phyloP scores from a whole-genome alignment of 148 eudicot species.

The Vaccinium myrtillus region DNA sequence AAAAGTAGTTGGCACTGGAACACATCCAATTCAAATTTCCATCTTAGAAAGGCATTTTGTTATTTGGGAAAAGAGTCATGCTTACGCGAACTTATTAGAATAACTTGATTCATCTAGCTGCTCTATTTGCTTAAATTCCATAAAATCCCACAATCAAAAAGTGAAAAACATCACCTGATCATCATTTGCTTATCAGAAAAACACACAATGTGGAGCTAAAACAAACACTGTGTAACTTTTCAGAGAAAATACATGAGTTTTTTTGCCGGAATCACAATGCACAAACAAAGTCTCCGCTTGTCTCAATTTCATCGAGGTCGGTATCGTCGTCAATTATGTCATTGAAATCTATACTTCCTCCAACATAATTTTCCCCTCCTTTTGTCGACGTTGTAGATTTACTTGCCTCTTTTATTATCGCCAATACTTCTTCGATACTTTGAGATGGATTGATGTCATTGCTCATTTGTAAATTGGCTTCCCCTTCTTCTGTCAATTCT shows the following conservation, averaged over 20 bases:
- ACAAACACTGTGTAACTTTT: not conserved
- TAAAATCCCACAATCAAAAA: not conserved
- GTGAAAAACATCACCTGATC: not conserved
- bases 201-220: not conserved
- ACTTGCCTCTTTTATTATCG: conserved; percentile 64
- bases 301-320: conserved; percentile 59
- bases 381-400: conserved; percentile 30
- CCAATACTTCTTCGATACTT: conserved; percentile 54
- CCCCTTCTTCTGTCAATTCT: conserved; percentile 61
- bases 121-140: not conserved
- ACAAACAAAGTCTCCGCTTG: conserved; percentile 62
- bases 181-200: not conserved
- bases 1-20: not conserved
- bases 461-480: conserved; percentile 36
- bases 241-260: not conserved
- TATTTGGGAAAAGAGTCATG: too few relatives aligned
- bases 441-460: conserved; percentile 47
- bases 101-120: not conserved
- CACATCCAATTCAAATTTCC: not conserved
- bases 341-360: conserved; percentile 63
- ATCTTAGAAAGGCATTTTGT: too few relatives aligned
- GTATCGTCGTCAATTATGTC: conserved; percentile 68
- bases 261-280: conserved; percentile 22
- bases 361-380: conserved; percentile 20
- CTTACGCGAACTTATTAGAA: not conserved